phyloP scores from a whole-genome alignment of 164 flowering plant species.

The Aristolochia contorta region DNA sequence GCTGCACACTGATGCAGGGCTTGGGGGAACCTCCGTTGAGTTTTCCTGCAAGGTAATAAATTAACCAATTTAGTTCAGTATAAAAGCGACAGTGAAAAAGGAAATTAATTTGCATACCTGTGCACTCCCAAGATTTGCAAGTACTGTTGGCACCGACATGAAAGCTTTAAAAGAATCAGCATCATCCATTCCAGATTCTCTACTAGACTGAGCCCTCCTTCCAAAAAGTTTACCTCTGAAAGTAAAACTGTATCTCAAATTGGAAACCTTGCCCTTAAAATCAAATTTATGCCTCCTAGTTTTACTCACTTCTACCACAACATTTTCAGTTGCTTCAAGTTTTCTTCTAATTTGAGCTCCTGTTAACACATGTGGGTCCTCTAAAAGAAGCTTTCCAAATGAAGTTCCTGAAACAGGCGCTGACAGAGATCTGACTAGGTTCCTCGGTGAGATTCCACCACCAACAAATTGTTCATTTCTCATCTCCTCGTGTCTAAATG shows the following conservation, averaged over 20 bases:
- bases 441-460: constrained; percentile 59
- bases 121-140: constrained; percentile 34
- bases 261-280: constrained; percentile 66
- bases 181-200: constrained; percentile 22
- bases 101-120: constrained; percentile 32
- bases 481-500: constrained; percentile 49
- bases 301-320: constrained; percentile 32
- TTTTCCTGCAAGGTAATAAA: constrained; percentile 44
- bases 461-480: constrained; percentile 20
- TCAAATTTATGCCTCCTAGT: constrained; percentile 56
- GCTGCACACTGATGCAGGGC: constrained; percentile 95
- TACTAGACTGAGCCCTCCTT: constrained; percentile 45
- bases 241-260: constrained; percentile 47
- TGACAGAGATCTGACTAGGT: constrained; percentile 76
- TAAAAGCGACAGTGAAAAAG: too few species aligned
- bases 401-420: constrained; percentile 93
- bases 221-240: constrained; percentile 63
- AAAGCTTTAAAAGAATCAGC: constrained; percentile 31
- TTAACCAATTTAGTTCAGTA: neutral
- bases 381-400: constrained; percentile 87
- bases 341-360: constrained; percentile 85
- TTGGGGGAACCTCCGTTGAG: constrained; percentile 95
- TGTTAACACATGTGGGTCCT: constrained; percentile 69
- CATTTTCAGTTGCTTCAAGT: constrained; percentile 53
- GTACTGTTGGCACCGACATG: constrained; percentile 42